A percentile compares a stretch with the other conserved stretches of the same genome.
phyloP scores from a whole-genome alignment of 2,329 filamentous ascomycete species.

The Microascus cirrosus region DNA sequence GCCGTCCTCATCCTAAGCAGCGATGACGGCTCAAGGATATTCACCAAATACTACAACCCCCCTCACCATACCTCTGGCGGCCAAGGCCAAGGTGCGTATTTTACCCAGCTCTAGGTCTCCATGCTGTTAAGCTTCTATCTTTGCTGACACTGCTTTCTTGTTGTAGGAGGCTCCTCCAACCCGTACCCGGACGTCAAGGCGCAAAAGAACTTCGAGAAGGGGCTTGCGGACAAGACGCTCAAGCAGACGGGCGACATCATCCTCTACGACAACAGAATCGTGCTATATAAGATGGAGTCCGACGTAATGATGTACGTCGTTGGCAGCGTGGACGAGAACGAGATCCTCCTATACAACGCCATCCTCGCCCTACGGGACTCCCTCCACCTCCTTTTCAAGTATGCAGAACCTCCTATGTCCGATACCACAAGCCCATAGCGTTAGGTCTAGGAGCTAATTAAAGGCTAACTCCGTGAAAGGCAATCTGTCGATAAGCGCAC shows the following conservation, averaged over 20 bases:
- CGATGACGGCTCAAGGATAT: slow-evolving; percentile 83
- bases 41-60: slow-evolving; percentile 81
- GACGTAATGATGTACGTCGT: slow-evolving; percentile 96
- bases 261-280: slow-evolving; percentile 90
- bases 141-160: slow-evolving; percentile 19
- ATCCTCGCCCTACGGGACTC: slow-evolving; percentile 84
- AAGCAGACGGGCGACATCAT: slow-evolving; percentile 96
- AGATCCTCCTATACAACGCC: slow-evolving; percentile 91
- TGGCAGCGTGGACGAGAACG: slow-evolving; percentile 85
- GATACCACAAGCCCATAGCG: neutral
- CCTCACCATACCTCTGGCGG: slow-evolving; percentile 35
- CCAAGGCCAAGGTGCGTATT: slow-evolving; percentile 5
- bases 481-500: slow-evolving; percentile 96
- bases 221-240: slow-evolving; percentile 85
- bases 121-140: neutral
- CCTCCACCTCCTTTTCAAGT: slow-evolving; percentile 88
- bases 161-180: slow-evolving; percentile 45
- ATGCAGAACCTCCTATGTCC: slow-evolving; percentile 16
- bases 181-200: slow-evolving; percentile 85
- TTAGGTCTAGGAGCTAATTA: neutral
- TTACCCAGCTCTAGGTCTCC: slow-evolving; percentile 11
- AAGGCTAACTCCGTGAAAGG: slow-evolving; percentile 31
- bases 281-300: slow-evolving; percentile 96
- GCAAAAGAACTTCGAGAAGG: slow-evolving; percentile 95
- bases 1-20: slow-evolving; percentile 69